Evolutionary conservation across 225 moss, liverwort and hornwort species (phyloP).

Genomic region (Rhytidiadelphus loreus): DNA sequence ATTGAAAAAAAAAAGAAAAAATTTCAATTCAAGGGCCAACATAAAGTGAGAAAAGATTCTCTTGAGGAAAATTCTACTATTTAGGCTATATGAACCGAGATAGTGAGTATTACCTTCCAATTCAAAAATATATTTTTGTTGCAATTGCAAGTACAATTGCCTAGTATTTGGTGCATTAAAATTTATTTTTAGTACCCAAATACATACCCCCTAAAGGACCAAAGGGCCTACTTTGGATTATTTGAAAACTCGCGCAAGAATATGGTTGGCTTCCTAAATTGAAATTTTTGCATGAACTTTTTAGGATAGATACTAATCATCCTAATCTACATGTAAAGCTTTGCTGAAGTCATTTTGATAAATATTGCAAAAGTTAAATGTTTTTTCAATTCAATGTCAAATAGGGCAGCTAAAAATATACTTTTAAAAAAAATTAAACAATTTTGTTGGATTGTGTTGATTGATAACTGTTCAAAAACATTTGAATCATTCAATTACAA

Average conservation of each 20-base stretch:
- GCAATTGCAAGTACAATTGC: not conserved
- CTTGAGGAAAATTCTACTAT: no score
- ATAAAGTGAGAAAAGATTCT: not conserved
- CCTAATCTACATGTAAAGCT: not conserved
- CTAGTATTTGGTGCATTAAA: not conserved
- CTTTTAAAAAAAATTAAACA: not conserved
- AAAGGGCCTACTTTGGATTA: not conserved
- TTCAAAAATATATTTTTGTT: not conserved
- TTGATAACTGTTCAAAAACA: not conserved
- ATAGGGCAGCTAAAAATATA: fast-evolving
- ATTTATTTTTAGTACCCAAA: not conserved
- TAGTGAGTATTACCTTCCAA: not conserved
- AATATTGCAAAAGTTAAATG: not conserved
- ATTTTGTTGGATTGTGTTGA: not conserved
- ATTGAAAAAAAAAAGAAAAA: not conserved
- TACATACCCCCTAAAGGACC: no score
- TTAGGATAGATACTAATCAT: not conserved
- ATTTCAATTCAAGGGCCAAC: not conserved
- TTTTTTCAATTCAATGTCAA: not conserved
- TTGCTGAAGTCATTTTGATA: not conserved
- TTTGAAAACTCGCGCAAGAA: fast-evolving
- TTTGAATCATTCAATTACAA: not conserved
- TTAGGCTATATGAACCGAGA: not conserved
- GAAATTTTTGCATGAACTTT: not conserved
- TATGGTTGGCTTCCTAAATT: not conserved